Evolutionary conservation across 148 eudicot species (phyloP).

Genomic region (Salicornia ramosissima): DNA sequence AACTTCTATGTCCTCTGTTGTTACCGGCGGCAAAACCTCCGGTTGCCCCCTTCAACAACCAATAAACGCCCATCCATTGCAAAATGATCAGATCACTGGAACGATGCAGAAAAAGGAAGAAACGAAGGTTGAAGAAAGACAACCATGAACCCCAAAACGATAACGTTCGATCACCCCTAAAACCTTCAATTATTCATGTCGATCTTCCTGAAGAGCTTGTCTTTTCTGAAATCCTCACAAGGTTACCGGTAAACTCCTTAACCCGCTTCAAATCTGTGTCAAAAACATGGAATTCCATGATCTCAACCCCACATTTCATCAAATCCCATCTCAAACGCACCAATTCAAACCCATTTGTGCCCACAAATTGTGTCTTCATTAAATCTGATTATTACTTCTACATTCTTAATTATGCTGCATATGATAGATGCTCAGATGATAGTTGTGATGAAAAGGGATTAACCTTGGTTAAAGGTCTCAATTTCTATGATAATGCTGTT

Average conservation of each 20-base stretch:
- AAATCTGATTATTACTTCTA: constrained; percentile 27
- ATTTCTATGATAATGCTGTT: constrained; percentile 30
- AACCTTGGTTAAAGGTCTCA: constrained; percentile 16
- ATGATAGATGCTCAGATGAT: constrained; percentile 26
- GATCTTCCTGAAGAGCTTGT: constrained; percentile 29
- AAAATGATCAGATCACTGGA: constrained; percentile 15
- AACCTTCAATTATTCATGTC: neutral
- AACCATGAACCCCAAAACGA: neutral
- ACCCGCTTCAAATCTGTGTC: constrained; percentile 27
- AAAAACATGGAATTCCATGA: constrained; percentile 17
- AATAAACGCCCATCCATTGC: neutral
- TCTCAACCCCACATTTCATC: constrained; percentile 21
- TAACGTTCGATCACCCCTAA: neutral
- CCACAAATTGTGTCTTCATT: constrained; percentile 25
- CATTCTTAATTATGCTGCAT: constrained; percentile 29
- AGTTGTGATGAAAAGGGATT: constrained; percentile 20
- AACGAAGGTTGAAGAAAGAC: constrained; percentile 11
- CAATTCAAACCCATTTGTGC: constrained; percentile 25
- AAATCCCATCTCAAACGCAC: constrained; percentile 22
- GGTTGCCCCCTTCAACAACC: neutral
- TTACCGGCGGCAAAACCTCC: constrained; percentile 11
- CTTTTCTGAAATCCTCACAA: constrained; percentile 29
- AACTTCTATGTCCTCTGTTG: neutral
- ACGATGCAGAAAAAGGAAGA: constrained; percentile 2
- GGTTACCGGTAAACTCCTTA: constrained; percentile 24